phyloP scores from a whole-genome alignment of 129 eudicot species.

The Deinandra increscens region DNA sequence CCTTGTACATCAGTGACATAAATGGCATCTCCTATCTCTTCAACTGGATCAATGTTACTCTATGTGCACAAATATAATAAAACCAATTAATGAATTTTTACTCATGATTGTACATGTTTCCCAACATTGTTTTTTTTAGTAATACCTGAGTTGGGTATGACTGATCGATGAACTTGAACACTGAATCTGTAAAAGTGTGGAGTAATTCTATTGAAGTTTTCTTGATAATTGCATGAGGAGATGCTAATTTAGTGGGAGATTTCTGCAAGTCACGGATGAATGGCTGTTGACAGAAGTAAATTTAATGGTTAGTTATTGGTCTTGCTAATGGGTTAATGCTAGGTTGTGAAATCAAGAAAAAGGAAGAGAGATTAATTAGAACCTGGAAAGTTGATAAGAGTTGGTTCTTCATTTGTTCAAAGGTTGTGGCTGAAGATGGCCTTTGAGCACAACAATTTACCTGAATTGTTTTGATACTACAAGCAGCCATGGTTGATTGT shows the following conservation, averaged over 20 bases:
- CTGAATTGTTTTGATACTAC: slow-evolving; percentile 24
- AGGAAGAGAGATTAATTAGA: background rate
- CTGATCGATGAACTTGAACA: slow-evolving; percentile 59
- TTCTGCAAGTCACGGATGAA: slow-evolving; percentile 38
- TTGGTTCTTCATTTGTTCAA: slow-evolving; percentile 35
- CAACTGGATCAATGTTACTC: slow-evolving; percentile 67
- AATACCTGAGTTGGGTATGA: slow-evolving; percentile 65
- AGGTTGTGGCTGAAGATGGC: slow-evolving; percentile 35
- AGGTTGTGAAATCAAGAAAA: background rate
- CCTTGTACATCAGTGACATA: slow-evolving; percentile 35
- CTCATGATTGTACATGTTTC: too few relatives aligned
- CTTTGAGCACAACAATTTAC: slow-evolving; percentile 42
- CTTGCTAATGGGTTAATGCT: background rate
- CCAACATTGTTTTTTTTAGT: too few relatives aligned
- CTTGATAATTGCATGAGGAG: slow-evolving; percentile 36
- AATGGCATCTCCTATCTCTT: slow-evolving; percentile 42
- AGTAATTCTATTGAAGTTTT: slow-evolving; percentile 41
- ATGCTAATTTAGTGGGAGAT: slow-evolving; percentile 24
- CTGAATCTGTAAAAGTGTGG: slow-evolving; percentile 50
- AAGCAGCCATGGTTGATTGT: slow-evolving; percentile 17
- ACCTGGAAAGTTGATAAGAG: slow-evolving; percentile 49
- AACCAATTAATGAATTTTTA: too few relatives aligned
- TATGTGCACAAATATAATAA: too few relatives aligned
- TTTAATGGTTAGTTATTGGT: background rate
- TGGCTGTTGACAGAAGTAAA: slow-evolving; percentile 41